Evolutionary conservation across 164 flowering plant species (phyloP), one percentile per base, ranked within the genome.

Genomic region (Platanus orientalis): DNA sequence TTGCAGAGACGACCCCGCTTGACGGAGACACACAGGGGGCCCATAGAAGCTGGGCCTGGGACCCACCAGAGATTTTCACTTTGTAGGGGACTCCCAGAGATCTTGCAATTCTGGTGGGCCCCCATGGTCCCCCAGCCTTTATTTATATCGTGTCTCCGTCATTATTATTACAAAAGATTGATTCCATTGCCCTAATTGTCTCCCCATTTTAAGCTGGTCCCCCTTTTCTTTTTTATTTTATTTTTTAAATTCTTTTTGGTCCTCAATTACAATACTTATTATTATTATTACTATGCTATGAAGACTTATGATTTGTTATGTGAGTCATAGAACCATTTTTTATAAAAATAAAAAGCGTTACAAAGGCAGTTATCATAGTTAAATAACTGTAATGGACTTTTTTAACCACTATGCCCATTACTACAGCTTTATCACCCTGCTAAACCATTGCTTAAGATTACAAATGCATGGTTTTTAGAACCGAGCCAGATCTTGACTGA

Each of bases 211-310:
- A 51, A 11, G 4, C 29, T 51, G 28, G 54, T 24, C 28, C 54
- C 54, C 5, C 2, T 50, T 24, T 4, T 51, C 17, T 4, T 13
- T 25, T 0, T 24, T 7, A 7, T 1, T 14, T 36, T 36, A 36
- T 7, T 36, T 36, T 7, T 36, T 7, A 7, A 10, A 7, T 36
- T 36, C 9, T 36, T 7, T 1, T 49, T 49, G 0, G 16, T 42
- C 47, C 47, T 20, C 2, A 20, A 6, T 49, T 49, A 21, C 61
- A 26, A 61, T 34, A 39, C 21, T 65, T 54, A 68, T 71, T 58
- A 75, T 68, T 68, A 72, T 68, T 68, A 48, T 42, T 42, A 42
- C 2, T 1, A 14, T 11, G 11, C 17, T 16, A 42, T 11, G 4
- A 42, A 42, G 47, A 14, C 19, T 42, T 42, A 16, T 42, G 19